Evolutionary conservation across 805 yeast species (phyloP), one percentile per base, ranked within the genome.

Genomic region (Saturnispora hagleri): DNA sequence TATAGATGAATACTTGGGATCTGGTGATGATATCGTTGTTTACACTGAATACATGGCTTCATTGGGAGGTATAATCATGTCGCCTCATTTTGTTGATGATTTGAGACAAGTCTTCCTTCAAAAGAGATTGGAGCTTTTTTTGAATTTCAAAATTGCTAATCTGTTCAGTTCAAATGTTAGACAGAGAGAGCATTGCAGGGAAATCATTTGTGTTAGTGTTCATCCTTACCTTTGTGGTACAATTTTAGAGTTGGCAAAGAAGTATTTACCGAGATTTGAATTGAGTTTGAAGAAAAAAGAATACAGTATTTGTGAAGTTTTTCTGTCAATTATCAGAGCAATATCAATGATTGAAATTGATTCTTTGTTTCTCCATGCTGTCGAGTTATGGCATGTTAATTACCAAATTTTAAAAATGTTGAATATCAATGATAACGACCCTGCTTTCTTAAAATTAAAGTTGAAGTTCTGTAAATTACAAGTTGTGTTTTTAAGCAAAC

Each of bases 41-140:
- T 82, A 76, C 61, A 81, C 89, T 2, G 93, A 91, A 8, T 81
- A 83, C 54, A 64, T 87, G 54, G 87, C 89, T 2, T 79, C 89
- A 0, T 69, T 84, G 0, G 77, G 87, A 47, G 89, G 95, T 43
- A 73, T 82, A 15, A 76, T 84, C 52, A 62, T 83, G 24, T 58
- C 68, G 6, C 61, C 62, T 2, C 61, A 58, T 3, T 60, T 66
- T 50, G 53, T 47, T 4, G 52, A 57, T 20, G 65, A 67, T 53
- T 59, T 65, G 7, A 56, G 63, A 40, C 55, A 56, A 35, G 61
- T 63, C 8, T 59, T 56, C 18, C 61, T 67, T 6, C 63, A 55
- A 17, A 58, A 55, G 8, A 61, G 59, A 27, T 24, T 73, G 62
- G 56, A 49, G 12, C 18, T 42, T 0, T 64, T 68, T 43, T 46